Evolutionary conservation across 169 alveolate genomes (phyloP).

Genomic region (Besnoitia besnoiti): DNA sequence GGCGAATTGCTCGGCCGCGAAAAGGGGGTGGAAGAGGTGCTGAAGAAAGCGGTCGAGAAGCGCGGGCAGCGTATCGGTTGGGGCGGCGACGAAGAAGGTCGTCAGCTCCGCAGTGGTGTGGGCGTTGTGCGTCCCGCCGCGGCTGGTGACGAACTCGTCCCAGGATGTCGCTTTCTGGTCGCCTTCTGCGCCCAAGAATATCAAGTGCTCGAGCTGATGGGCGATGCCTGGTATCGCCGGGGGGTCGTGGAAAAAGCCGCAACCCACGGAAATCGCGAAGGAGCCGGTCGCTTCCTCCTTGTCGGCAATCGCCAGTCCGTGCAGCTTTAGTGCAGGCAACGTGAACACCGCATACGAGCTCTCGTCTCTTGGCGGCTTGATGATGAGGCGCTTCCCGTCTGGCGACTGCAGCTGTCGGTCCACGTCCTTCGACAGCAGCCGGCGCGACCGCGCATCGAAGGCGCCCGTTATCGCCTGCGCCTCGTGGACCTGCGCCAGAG

Average conservation of each 20-base stretch:
- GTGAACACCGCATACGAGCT: conserved; percentile 1
- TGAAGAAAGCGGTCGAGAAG: conserved; percentile 36
- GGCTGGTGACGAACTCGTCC: conserved; percentile 33
- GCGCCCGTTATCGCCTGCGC: neutral
- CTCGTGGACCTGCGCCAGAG: neutral
- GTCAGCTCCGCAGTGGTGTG: conserved; percentile 59
- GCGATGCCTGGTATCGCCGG: conserved; percentile 89
- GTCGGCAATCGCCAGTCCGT: neutral
- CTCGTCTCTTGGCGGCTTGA: neutral
- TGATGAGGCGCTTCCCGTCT: neutral
- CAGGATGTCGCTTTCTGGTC: conserved; percentile 36
- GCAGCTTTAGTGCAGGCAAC: neutral
- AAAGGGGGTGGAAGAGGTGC: conserved; percentile 52
- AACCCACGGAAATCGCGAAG: conserved; percentile 23
- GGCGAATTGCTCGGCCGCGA: conserved; percentile 43
- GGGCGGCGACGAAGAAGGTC: conserved; percentile 63
- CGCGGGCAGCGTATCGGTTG: conserved; percentile 34
- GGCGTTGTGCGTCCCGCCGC: conserved; percentile 64
- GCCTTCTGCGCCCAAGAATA: conserved; percentile 82
- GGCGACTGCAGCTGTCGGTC: neutral
- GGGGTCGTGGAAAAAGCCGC: conserved; percentile 80
- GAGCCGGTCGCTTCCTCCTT: neutral
- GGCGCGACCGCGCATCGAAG: neutral
- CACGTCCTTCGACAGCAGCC: neutral
- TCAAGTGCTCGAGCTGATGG: conserved; percentile 94